Percentiles rank a stretch among this genome's conserved stretches.
phyloP scores from a whole-genome alignment of 78 protist genomes.

The Dictyostelium capitatum region DNA sequence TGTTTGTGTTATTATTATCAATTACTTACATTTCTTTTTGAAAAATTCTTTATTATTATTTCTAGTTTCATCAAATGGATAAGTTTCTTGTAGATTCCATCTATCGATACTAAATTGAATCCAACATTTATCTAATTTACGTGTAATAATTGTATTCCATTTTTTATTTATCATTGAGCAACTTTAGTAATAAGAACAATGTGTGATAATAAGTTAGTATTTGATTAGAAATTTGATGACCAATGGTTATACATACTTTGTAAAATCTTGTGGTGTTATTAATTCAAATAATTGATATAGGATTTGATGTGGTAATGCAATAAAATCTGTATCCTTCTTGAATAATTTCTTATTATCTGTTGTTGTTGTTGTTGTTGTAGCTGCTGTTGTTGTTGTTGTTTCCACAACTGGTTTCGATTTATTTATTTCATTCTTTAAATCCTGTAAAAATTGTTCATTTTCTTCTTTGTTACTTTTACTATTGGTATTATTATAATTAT shows the following conservation, averaged over 20 bases:
- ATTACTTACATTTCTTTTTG: neutral
- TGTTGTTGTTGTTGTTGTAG: neutral
- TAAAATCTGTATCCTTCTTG: conserved; percentile 29
- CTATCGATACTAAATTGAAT: neutral
- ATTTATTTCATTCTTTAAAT: conserved; percentile 3
- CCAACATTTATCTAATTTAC: conserved; percentile 59
- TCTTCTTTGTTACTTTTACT: neutral
- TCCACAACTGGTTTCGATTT: neutral
- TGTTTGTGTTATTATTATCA: too few species aligned
- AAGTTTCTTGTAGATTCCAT: conserved; percentile 7
- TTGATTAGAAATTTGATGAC: neutral
- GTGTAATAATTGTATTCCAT: conserved; percentile 24
- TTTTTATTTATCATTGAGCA: conserved; percentile 9
- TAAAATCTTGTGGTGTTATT: conserved; percentile 25
- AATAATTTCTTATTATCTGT: neutral
- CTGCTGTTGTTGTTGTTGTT: neutral
- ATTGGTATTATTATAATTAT: neutral
- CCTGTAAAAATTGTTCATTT: neutral
- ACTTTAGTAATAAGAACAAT: neutral
- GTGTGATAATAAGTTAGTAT: neutral
- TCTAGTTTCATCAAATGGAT: neutral
- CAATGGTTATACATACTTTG: too few species aligned
- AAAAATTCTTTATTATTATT: conserved; percentile 8
- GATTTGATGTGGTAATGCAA: conserved; percentile 31
- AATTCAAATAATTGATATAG: conserved; percentile 33